phyloP scores from a whole-genome alignment of 768 basidiomycete genomes.

The Vishniacozyma victoriae region DNA sequence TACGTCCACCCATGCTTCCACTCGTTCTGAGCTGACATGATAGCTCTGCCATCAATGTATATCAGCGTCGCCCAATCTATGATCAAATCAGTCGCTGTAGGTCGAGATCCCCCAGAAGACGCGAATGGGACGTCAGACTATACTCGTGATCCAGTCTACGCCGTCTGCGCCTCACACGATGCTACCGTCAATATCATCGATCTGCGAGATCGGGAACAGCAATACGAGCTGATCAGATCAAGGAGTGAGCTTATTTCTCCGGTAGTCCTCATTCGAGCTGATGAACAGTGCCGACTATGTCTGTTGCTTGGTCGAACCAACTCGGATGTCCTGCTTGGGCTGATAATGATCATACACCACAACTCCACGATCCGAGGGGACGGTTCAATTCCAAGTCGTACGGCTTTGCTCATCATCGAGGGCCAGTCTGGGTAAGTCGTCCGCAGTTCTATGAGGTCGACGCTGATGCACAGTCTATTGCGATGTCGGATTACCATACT shows the following conservation, averaged over 20 bases:
- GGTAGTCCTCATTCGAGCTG: not conserved
- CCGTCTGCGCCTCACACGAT: conserved; percentile 24
- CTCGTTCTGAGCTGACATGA: not conserved
- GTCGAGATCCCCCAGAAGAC: conserved; percentile 14
- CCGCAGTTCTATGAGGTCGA: not conserved
- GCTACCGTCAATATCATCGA: conserved; percentile 23
- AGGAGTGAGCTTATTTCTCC: conserved; percentile 20
- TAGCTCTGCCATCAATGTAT: conserved; percentile 29
- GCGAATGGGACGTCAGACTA: conserved; percentile 10
- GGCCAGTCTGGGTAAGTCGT: conserved; percentile 73
- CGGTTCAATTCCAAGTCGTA: not conserved
- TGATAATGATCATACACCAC: conserved; percentile 22
- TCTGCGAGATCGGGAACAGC: conserved; percentile 18
- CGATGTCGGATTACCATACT: conserved; percentile 77
- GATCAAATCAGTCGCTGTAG: conserved; percentile 18
- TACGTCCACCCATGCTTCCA: conserved; percentile 4
- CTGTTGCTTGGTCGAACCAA: conserved; percentile 28
- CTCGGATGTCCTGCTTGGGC: conserved; percentile 10
- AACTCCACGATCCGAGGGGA: conserved; percentile 9
- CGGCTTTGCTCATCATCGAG: conserved; percentile 45
- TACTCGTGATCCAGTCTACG: conserved; percentile 17
- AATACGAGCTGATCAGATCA: conserved; percentile 16
- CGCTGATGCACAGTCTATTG: conserved; percentile 54
- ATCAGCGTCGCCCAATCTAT: conserved; percentile 9
- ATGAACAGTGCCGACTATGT: conserved; percentile 16